Evolutionary conservation across 2,329 filamentous ascomycete genomes (phyloP).

Genomic region (Xylaria sp.): DNA sequence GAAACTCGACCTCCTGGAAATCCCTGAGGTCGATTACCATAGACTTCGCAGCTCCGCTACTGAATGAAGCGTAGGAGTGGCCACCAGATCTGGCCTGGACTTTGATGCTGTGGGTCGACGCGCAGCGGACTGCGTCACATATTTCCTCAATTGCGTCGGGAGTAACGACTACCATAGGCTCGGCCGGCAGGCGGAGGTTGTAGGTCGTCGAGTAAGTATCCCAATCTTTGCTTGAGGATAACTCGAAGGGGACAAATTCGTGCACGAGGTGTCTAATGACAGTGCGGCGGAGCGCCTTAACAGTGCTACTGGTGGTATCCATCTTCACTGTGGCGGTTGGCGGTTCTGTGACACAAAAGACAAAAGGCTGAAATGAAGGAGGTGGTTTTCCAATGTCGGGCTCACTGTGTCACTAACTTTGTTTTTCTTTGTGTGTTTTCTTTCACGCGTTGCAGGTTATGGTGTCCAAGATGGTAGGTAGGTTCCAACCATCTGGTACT

Average conservation of each 20-base stretch:
- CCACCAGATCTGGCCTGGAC: conserved; percentile 54
- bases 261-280: background rate
- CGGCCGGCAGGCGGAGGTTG: conserved; percentile 29
- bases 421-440: background rate
- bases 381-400: background rate
- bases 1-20: conserved; percentile 31
- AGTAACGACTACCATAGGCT: conserved; percentile 28
- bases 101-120: conserved; percentile 41
- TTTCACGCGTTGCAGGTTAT: too few species aligned
- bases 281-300: background rate
- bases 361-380: background rate
- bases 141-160: conserved; percentile 39
- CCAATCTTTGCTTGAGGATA: conserved; percentile 22
- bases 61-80: conserved; percentile 53
- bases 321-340: background rate
- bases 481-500: too few species aligned
- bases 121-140: conserved; percentile 44
- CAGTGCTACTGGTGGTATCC: background rate
- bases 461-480: too few species aligned
- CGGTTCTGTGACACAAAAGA: background rate
- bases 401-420: background rate
- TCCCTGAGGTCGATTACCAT: conserved; percentile 41
- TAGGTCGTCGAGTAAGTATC: conserved; percentile 25
- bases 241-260: conserved; percentile 11
- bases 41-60: conserved; percentile 39